Conservation (phyloP, 2,329 filamentous ascomycete species). For the Neospermospora avenae region DNA sequence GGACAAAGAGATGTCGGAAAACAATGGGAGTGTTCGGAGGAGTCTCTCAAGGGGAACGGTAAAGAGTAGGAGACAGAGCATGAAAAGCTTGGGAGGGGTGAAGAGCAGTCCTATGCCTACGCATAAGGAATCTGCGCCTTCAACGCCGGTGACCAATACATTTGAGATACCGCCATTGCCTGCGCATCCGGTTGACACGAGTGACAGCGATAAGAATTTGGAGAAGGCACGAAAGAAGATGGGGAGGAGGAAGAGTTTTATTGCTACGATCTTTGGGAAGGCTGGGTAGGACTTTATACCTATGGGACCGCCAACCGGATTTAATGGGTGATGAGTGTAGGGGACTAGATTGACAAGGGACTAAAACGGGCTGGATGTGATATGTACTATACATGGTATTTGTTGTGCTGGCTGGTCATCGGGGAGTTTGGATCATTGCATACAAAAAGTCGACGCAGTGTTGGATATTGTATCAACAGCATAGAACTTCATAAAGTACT, state of each 20-base stretch:
- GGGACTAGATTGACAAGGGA: neutral
- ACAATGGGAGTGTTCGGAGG: constrained; percentile 16
- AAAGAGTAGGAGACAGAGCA: constrained; percentile 37
- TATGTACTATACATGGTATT: neutral
- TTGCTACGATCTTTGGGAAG: constrained; percentile 43
- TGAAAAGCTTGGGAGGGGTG: constrained; percentile 36
- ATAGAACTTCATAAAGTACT: neutral
- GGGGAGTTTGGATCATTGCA: neutral
- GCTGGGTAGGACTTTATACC: neutral
- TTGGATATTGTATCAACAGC: neutral
- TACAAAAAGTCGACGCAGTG: no score
- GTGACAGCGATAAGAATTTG: constrained; percentile 24
- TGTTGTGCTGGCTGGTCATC: neutral
- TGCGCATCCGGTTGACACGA: constrained; percentile 23
- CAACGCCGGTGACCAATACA: constrained; percentile 2
- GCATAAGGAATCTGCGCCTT: constrained; percentile 26
- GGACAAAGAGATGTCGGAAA: constrained; percentile 22
- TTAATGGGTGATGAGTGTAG: neutral
- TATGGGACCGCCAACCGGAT: no score
- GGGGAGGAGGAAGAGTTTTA: constrained; percentile 46
- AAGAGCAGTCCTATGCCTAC: constrained; percentile 26
- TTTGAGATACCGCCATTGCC: constrained; percentile 26
- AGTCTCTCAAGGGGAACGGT: constrained; percentile 19
- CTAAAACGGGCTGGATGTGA: neutral
- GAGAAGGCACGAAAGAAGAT: constrained; percentile 32